Evolutionary conservation across 2,329 filamentous ascomycete genomes (phyloP), one percentile per base, ranked within the genome.

Genomic region (Alternaria sp.): DNA sequence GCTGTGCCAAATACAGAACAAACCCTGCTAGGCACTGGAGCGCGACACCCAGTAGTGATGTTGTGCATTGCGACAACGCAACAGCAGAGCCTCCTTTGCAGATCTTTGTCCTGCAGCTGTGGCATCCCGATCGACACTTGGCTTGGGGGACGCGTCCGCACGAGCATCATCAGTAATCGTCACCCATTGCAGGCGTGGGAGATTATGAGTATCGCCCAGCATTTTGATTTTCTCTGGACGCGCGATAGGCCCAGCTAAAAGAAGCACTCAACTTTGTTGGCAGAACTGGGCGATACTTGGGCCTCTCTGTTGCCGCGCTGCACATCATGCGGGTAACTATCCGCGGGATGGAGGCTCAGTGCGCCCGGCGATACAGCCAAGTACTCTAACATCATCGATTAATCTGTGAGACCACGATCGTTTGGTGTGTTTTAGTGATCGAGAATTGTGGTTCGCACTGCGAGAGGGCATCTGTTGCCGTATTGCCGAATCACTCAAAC

Each of bases 41-140:
- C 57, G 57, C 57, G 57, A 45, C 23, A 45, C 15, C 57, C 57
- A 40, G 36, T 59, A 26, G 46, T 46, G 17, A 46, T 45, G 25
- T 13, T 53, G 49, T 59, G 57, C 57, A 52, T 53, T 46, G 47
- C 26, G 25, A 36, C 45, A 46, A 23, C 17, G 32, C 47, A 45
- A 26, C 23, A 30, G 25, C 25, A 53, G 17, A 59, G 47, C 57
- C 57, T n/a, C 57, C 40, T 40, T 28, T 46, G 49, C 19, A 44
- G 46, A 58, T 51, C 46, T 12, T 44, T 13, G 23, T 51, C 30
- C 49, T 44, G n/a, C 40, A 36, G 30, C 32, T 49, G 25, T 36
- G 45, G 46, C 40, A 32, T 50, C 17, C 7, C 10, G 45, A 58
- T 44, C 46, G 23, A 47, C 46, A 36, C 56, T 28, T 44, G 32